Base-by-base conservation (phyloP, 2,329 filamentous ascomycete genomes). In the Penicillium sp. region DNA sequence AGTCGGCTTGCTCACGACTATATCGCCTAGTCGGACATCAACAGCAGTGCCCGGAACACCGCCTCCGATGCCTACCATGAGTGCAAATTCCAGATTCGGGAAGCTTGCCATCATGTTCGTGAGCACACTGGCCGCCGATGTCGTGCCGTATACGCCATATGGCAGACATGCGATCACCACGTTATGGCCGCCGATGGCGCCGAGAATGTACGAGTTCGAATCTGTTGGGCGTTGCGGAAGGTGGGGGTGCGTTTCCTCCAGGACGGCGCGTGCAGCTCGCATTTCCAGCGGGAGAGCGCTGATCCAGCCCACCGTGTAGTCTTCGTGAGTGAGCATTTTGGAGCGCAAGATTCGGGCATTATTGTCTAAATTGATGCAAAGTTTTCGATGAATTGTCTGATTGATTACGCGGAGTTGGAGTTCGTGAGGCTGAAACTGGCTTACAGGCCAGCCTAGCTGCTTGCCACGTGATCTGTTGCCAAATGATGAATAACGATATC, bases 261-360 rank as follows among this genome's bases (percentile, higher is more conserved):
- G 48, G 57, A 65, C 58, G 8, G 53, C 45, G 19, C 13, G 31
- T 1, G 58, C 65, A 2, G 56, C 58, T 2, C 60, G 52, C 52
- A 60, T 56, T 44, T 66, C 63, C n/a, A 61, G 23, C 3, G 65
- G 63, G 1, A 66, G 45, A 3, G 65, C 65, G 56, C 63, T 65
- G 9, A 65, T 55, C 63, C 63, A 65, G 13, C 48, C 63, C n/a
- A 66, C 58, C 19, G 63, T 65, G 41, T 64, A 66, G n/a, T 38
- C 35, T 13, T 38, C 35, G 35, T 38, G 35, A 38, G 35, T 38
- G 9, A 13, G 35, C 5, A 13, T 38, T 21, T 21, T 21, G 21
- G 21, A 21, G 21, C 21, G 21, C 21, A 21, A 21, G 21, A 21
- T 21, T 21, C 21, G 21, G 21, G 21, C 21, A 21, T 21, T 21